These are phyloP conservation scores for Begonia fuchsioides DNA, from an alignment of 306 rosid genomes.

Conservation along the genomic window DNA sequence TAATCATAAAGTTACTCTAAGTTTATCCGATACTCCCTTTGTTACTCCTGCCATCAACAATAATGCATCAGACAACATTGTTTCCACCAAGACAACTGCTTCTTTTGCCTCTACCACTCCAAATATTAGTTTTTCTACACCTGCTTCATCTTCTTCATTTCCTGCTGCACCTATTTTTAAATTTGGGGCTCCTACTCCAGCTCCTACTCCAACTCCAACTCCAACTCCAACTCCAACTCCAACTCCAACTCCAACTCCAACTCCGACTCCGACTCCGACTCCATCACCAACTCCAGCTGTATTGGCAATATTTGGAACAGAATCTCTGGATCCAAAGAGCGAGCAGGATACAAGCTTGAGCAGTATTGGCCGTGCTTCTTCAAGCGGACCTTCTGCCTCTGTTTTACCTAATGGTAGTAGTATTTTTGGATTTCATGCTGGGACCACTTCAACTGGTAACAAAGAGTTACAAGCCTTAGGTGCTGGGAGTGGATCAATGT, in stretches of 20 bases:
- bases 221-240: too few relatives aligned
- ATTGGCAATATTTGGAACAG: constrained; percentile 15
- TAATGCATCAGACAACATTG: constrained; percentile 8
- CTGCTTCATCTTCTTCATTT: constrained; percentile 22
- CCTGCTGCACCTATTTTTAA: constrained; percentile 27
- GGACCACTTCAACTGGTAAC: constrained; percentile 24
- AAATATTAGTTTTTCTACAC: constrained; percentile 11
- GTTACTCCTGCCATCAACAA: constrained; percentile 16
- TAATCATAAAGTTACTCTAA: constrained; percentile 28
- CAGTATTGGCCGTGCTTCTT: constrained; percentile 22
- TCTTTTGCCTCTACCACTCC: constrained; percentile 13
- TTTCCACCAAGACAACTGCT: constrained; percentile 4
- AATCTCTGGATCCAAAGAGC: constrained; percentile 19
- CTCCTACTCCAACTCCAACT: too few relatives aligned
- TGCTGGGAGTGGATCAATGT: constrained; percentile 16
- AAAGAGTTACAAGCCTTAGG: constrained; percentile 24
- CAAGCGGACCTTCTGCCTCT: constrained; percentile 25
- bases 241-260: not conserved
- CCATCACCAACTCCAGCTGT: constrained; percentile 15
- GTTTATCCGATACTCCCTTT: constrained; percentile 19
- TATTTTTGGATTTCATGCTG: constrained; percentile 38
- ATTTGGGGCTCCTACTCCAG: constrained; percentile 19
- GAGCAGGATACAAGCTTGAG: constrained; percentile 30
- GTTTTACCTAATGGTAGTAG: constrained; percentile 26
- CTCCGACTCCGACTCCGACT: too few relatives aligned